Evolutionary conservation across 805 yeast species (phyloP), one percentile per base, ranked within the genome.

Genomic region (Cyberlindnera sargentensis): DNA sequence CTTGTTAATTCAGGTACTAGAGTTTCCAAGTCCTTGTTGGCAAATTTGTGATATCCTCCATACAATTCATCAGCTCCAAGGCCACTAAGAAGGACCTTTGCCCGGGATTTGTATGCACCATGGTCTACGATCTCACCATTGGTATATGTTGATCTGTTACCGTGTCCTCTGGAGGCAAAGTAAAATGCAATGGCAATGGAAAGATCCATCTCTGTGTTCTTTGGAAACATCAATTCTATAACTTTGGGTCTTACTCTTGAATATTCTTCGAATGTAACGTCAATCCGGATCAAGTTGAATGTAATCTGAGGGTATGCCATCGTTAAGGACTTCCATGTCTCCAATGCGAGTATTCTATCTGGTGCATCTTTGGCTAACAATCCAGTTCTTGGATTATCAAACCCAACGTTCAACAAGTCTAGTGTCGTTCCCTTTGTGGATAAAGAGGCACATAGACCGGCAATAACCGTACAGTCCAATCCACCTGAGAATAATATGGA

Each of bases 41-140:
- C 82, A 53, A 93, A 95, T 37, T 97, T 72, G 24, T 95, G 85
- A 60, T 93, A 93, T 0, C 99, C 99, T 0, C 96, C 99, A 68
- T 85, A 90, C 20, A 93, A 65, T 62, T 93, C 99, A 65, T 93
- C 99, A 0, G 99, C 99, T 1, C 99, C 99, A 9, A 93, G 69
- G 0, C 99, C 99, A 42, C 96, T 86, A 31, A 93, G 67, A 7
- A 93, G 61, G 0, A 93, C 95, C 50, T 78, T 75, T 7, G 88
- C 75, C 7, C 63, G 59, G 20, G 89, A 75, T 2, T 57, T 49
- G 52, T 80, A 83, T 4, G 11, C 36, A 4, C 38, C 20, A 10
- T 39, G 27, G 15, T 52, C 42, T 4, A n/a, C 35, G 2, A 44
- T 40, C 15, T 55, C 46, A 1, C 47, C 55, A 23, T 52, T 27